These are phyloP conservation scores for Wickerhamiella brachini DNA, from an alignment of 805 yeast genomes.

Conservation along the genomic window DNA sequence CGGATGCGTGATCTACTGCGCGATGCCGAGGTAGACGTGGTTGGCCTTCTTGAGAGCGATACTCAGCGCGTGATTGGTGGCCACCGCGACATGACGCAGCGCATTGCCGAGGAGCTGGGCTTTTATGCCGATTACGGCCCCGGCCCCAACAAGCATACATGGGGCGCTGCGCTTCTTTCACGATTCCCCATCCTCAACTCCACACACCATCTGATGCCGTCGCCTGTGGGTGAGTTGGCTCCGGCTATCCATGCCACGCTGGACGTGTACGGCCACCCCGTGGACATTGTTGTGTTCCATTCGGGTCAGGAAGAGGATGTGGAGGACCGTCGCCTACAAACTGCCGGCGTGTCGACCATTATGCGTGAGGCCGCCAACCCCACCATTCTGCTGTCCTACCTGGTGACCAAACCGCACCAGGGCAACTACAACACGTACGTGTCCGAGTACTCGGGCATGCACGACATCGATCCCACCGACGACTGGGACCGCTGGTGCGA, in stretches of 20 bases:
- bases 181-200: slow-evolving; percentile 88
- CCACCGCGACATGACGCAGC: slow-evolving; percentile 84
- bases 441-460: slow-evolving; percentile 70
- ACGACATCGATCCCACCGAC: slow-evolving; percentile 71
- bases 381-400: slow-evolving; percentile 71
- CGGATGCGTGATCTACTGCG: slow-evolving; percentile 72
- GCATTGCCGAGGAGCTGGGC: slow-evolving; percentile 79
- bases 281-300: slow-evolving; percentile 94
- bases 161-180: slow-evolving; percentile 91
- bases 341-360: slow-evolving; percentile 55
- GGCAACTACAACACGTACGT: slow-evolving; percentile 92
- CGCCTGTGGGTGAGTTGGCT: slow-evolving; percentile 96
- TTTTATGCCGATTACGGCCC: slow-evolving; percentile 97
- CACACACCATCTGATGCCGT: slow-evolving; percentile 81
- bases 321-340: slow-evolving; percentile 82
- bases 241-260: slow-evolving; percentile 96
- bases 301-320: slow-evolving; percentile 96
- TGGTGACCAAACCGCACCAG: slow-evolving; percentile 74
- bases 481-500: slow-evolving; percentile 99
- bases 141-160: slow-evolving; percentile 93
- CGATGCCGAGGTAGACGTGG: slow-evolving; percentile 81
- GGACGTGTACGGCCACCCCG: slow-evolving; percentile 72
- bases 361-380: slow-evolving; percentile 77
- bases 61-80: slow-evolving; percentile 93
- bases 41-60: slow-evolving; percentile 85